Base-by-base conservation (phyloP, 805 yeast genomes). In the Monosporozyma servazzii region DNA sequence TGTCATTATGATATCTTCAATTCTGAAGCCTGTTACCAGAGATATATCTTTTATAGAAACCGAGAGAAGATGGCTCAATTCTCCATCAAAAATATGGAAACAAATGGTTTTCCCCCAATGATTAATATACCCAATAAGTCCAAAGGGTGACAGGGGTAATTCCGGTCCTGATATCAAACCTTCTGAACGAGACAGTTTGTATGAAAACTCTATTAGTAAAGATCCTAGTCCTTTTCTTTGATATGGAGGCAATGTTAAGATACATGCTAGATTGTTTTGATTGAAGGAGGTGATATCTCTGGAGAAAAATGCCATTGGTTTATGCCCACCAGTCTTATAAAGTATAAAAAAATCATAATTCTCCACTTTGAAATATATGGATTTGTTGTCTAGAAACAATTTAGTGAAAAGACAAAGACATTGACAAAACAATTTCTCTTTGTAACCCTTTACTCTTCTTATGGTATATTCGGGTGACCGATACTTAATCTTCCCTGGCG, bases 231-330 rank as follows among this genome's bases (percentile, higher is more conserved):
- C 83, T 41, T 77, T 75, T 52, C 88, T 74, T 65, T 91, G 98
- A 64, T 81, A 93, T 2, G 96, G 96, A 0, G 99, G 99, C 54
- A 93, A 86, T 3, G 88, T 81, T 56, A 93, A 75, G 11, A 93
- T 86, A 63, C 98, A 93, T 0, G 97, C 96, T 39, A 93, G 71
- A 63, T 91, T 93, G 65, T 90, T 87, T 48, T 80, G 76, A 49
- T 86, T 91, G 67, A 77, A 75, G 0, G 96, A 82, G 0, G 85
- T 71, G 44, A 84, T 70, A 61, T 93, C 99, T 58, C 87, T 86
- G 13, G 97, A 89, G 62, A 88, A 93, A 63, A 88, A 93, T 1
- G 97, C 99, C 84, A 90, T 82, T 1, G 91, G 90, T 49, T 70
- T 64, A 57, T 69, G 27, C 8, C 17, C 48, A 48, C 60, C 71